Base-by-base conservation (phyloP, 2,329 filamentous ascomycete genomes). In the Neonectria neomacrospora region DNA sequence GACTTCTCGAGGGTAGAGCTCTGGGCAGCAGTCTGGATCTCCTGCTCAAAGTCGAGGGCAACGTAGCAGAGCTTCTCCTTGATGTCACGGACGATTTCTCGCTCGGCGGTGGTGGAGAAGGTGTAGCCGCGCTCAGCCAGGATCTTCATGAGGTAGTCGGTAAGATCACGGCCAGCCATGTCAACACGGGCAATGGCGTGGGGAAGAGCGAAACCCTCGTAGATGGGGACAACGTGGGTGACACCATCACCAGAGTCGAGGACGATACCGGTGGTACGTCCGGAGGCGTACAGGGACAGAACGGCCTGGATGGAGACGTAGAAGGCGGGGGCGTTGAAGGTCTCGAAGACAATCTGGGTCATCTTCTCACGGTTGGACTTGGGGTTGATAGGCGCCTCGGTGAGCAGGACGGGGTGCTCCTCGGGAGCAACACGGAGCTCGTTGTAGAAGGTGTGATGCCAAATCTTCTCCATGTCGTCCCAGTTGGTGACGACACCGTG, bases 11-110 rank as follows among this genome's bases (percentile, higher is more conserved):
- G 88, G 86, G 88, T 94, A 81, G 96, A 98, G 86, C 93, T 97
- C 90, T 99, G 96, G 82, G 94, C 94, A 77, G 96, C 96, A 76
- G 96, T 99, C 90, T 99, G 96, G 82, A 99, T 97, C 88, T 99
- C 96, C 90, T 99, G 96, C 90, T 99, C 96, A 79, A 99, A 98
- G 89, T 99, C 96, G 75, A 99, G 92, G 74, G 96, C 96, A 80
- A 98, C 96, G 87, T 99, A 99, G 91, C 96, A 99, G 79, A 99
- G 94, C 91, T 98, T 99, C 92, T 99, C 96, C 92, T 99, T 99
- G 89, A 99, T 98, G 83, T 99, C 96, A 88, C 96, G 95, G 80
- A 98, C 96, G 81, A 98, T 99, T 96, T 98, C 96, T 85, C 96
- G 96, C 89, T 99, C 96, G 83, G 96, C 96, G 68, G 96, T 98